Evolutionary conservation across 345 rosid genomes (phyloP), one percentile per base, ranked within the genome.

Genomic region (Ceriops tagal): DNA sequence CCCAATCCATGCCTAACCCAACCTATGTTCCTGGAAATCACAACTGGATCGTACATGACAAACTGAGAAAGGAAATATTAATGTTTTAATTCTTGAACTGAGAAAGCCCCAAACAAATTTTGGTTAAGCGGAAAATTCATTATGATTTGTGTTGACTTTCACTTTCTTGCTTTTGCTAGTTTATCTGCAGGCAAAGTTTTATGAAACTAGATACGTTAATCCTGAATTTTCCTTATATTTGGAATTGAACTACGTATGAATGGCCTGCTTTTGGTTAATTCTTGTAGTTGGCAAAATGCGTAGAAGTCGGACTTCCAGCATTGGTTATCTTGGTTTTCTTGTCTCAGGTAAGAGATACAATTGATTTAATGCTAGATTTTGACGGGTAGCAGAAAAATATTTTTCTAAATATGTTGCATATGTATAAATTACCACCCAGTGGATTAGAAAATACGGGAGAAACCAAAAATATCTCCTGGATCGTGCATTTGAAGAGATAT

Each of bases 291-390:
- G 95, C 96, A 4, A 89, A 65, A 71, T 91, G 98, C 65, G 43
- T 89, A 46, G 98, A 88, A 81, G 34, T 91, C 69, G 98, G 96
- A 60, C 95, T 91, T 46, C 98, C 95, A 8, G 89, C 92, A 30
- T 79, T 93, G 74, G 35, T 93, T 65, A 30, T 86, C 22, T 71
- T 91, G 68, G 84, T 89, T 74, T 31, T 93, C 43, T 39, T 88
- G 60, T 87, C 98, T 72, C 96, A 93, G 96, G 97, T 93, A 69
- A 67, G 71, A 52, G 10, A 26, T 26, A n/a, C 61, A 46, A 70
- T 51, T 18, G 28, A 59, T 65, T 11, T 8, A 55, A 27, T 30
- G 72, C 61, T 46, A 61, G 11, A 47, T 72, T 64, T 53, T 20
- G n/a, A 31, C 46, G 67, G 46, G 46, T 3, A 1, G 46, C 11